Evolutionary conservation across 805 yeast genomes (phyloP).

Genomic region (Metschnikowia shivogae): DNA sequence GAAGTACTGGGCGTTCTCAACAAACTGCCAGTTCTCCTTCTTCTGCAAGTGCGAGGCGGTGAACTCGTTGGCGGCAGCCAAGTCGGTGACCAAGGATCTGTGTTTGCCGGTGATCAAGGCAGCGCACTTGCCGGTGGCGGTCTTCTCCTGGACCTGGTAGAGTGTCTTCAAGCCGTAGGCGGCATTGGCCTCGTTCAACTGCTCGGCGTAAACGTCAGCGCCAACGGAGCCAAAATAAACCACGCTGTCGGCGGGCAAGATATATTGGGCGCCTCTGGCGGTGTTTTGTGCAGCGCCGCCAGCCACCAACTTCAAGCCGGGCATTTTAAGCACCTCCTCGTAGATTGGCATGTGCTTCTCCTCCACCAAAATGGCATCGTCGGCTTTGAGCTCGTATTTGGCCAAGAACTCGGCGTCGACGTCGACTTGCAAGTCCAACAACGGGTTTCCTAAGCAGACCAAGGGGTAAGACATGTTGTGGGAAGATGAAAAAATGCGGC

Average conservation of each 20-base stretch:
- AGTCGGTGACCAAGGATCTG: conserved; percentile 93
- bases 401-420: conserved; percentile 64
- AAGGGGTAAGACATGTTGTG: conserved; percentile 56
- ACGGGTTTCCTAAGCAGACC: conserved; percentile 89
- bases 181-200: conserved; percentile 76
- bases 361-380: conserved; percentile 89
- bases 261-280: conserved; percentile 96
- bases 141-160: conserved; percentile 72
- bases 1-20: conserved; percentile 74
- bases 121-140: conserved; percentile 97
- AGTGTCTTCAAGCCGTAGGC: conserved; percentile 84
- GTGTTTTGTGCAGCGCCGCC: conserved; percentile 99
- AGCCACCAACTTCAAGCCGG: conserved; percentile 71
- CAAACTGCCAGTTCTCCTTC: conserved; percentile 85
- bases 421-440: conserved; percentile 80
- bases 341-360: conserved; percentile 82
- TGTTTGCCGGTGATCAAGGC: conserved; percentile 83
- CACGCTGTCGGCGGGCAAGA: conserved; percentile 76
- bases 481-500: conserved; percentile 1
- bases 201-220: conserved; percentile 79
- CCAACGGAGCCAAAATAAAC: conserved; percentile 97
- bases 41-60: conserved; percentile 80
- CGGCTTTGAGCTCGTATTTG: conserved; percentile 80
- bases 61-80: conserved; percentile 98
- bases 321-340: conserved; percentile 64